Base-by-base conservation (phyloP, 2,329 filamentous ascomycete species). In the Neopestalotiopsis clavispora region DNA sequence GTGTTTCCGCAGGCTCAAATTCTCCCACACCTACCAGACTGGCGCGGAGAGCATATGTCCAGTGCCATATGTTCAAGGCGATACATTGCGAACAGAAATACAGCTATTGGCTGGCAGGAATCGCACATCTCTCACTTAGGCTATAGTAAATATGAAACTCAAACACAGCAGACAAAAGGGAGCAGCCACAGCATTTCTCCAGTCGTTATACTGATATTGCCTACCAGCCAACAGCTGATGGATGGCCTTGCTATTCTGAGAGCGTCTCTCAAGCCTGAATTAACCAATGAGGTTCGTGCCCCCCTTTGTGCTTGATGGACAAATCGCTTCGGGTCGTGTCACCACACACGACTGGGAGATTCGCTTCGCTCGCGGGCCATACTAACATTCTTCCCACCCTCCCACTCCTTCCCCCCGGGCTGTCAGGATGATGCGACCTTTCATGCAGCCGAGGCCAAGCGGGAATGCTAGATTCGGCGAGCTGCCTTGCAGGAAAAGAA, bases 401-500 rank as follows among this genome's bases (percentile, higher is more conserved):
- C 57, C 57, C 20, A 20, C 28, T 23, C 30, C 17, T 12, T 17
- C 23, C 23, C 57, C 17, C 57, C 30, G 23, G 23, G 23, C 57
- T 38, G 40, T 62, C 62, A 65, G 42, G 28, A 30, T 38, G 3
- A 52, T 28, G 20, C 34, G 42, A 52, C 62, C 14, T 52, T 23
- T 17, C 32, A 23, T 30, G 62, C 38, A 49, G 20, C 30, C 40
- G 42, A 56, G 23, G 28, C 38, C 13, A 5, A n/a, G 23, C 38
- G 30, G 28, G 34, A 67, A 59, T n/a, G 65, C 65, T 60, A 67
- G 65, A 67, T 67, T 60, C 52, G 40, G 65, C 65, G 9, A 67
- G 52, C 30, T 38, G 14, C 52, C 56, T 52, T 52, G 52, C 30
- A 30, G 32, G 2, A 12, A 67, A 38, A 6, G 6, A 38, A 6